Evolutionary conservation across 768 basidiomycete species (phyloP), one percentile per base, ranked within the genome.

Genomic region (Leccinum sublutescens): DNA sequence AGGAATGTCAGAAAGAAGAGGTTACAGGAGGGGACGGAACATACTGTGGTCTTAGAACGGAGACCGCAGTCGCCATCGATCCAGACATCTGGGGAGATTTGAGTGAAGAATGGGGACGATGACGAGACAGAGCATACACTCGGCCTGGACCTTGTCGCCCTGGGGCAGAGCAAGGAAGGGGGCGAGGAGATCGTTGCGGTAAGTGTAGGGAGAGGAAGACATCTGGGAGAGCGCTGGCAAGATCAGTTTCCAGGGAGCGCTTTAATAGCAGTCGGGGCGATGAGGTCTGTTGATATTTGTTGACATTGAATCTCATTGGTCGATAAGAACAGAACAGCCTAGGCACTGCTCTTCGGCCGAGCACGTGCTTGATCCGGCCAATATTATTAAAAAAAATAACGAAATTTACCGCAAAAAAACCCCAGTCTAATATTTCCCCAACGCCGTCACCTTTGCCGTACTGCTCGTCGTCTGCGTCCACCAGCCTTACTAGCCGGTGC

Each of bases 1-100:
- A 57, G 12, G 23, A 40, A 59, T 38, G 27, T 57, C 50, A 54
- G 57, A 38, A 29, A 23, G 40, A 43, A 50, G 23, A 15, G 34
- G 54, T 6, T 8, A 50, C 12, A 14, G 52, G 15, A 50, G 17
- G 17, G 50, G 23, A 21, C 53, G 31, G 60, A 45, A 77, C 87
- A 50, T 62, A 93, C 93, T 33, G 89, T 97, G 65, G 95, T 98
- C 84, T 99, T 99, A 68, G 88, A 96, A 74, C 97, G 93, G 64
- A 97, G 85, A 64, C 92, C 96, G 64, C 84, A 82, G 73, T 98
- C 90, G 62, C 95, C 95, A 73, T 98, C 96, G 74, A 98, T 88
- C 96, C 96, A 98, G 78, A 98, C 90, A 76, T 98, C 95, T 98
- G 74, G 14, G 11, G 14, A 9, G 45, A 56, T 47, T 8, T 71